A percentile compares a stretch with the other conserved stretches of the same genome.
Conservation (phyloP, 208 protist species). For the Acanthamoeba lugdunensis region DNA sequence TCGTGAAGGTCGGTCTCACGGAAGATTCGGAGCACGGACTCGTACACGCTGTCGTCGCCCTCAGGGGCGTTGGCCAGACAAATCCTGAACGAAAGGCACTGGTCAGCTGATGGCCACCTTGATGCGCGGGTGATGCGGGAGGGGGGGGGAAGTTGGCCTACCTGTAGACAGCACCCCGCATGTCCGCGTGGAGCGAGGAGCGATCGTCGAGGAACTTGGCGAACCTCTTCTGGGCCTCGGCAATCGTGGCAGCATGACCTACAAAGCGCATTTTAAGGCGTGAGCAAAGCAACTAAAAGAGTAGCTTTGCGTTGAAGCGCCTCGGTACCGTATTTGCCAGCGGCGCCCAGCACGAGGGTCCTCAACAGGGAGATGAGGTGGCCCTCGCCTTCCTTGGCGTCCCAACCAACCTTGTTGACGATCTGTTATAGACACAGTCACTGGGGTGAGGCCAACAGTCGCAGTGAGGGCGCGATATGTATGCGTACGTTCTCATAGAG, state of each 20-base stretch:
- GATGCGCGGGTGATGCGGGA: too few species aligned
- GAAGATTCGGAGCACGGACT: conserved; percentile 72
- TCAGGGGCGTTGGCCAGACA: conserved; percentile 51
- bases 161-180: conserved; percentile 69
- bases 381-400: conserved; percentile 47
- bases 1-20: conserved; percentile 72
- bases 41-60: conserved; percentile 39
- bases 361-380: conserved; percentile 40
- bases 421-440: background rate
- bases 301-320: background rate
- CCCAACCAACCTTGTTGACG: conserved; percentile 56
- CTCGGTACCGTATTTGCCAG: conserved; percentile 43
- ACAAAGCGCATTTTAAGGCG: background rate
- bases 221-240: conserved; percentile 54
- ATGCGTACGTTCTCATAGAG: conserved; percentile 49
- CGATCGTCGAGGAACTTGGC: conserved; percentile 32
- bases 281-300: background rate
- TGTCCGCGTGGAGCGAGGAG: conserved; percentile 72
- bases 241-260: conserved; percentile 49
- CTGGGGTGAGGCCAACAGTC: background rate
- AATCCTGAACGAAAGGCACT: conserved; percentile 22
- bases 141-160: background rate
- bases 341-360: conserved; percentile 40
- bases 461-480: background rate
- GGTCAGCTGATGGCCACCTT: too few species aligned